Evolutionary conservation across 306 rosid genomes (phyloP), one percentile per base, ranked within the genome.

Genomic region (Ceratonia siliqua): DNA sequence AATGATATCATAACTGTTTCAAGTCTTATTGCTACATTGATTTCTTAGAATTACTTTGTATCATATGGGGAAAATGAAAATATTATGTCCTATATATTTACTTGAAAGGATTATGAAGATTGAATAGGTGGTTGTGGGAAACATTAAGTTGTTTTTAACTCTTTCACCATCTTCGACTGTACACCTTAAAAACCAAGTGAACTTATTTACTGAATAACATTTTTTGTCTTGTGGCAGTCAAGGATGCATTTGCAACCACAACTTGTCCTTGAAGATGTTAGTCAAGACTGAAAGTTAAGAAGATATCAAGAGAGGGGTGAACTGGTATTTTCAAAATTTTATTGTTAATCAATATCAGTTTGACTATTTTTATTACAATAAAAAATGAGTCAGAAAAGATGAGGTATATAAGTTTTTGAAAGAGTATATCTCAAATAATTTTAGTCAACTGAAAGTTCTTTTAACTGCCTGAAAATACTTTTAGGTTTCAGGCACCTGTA

Each of bases 221-320:
- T 21, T 77, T 41, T 12, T 20, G 17, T 77, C 22, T 36, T 69
- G 39, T 78, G 21, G 62, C 82, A 94, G 97, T 89, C 96, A 78
- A 86, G 93, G 87, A 90, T 90, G 96, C 96, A 90, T 69, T 78
- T 94, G 83, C 99, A 85, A 70, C 91, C 97, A 49, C 97, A 94
- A 77, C 96, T 87, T 53, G 96, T 86, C 45, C 97, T 94, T 78
- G 96, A 94, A 83, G 97, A 94, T 81, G 97, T 94, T 64, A 92
- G 97, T 78, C 99, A 94, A 83, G 99, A 92, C 79, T n/a, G n/a
- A n/a, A n/a, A n/a, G n/a, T n/a, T n/a, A n/a, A n/a, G n/a, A n/a
- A n/a, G n/a, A n/a, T n/a, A n/a, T n/a, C n/a, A n/a, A n/a, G n/a
- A n/a, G n/a, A n/a, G n/a, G n/a, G n/a, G n/a, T n/a, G n/a, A n/a